Percentiles rank a stretch among this genome's conserved stretches.
phyloP scores from a whole-genome alignment of 768 basidiomycete species.

The Xerocomus brunneocitrinus region DNA sequence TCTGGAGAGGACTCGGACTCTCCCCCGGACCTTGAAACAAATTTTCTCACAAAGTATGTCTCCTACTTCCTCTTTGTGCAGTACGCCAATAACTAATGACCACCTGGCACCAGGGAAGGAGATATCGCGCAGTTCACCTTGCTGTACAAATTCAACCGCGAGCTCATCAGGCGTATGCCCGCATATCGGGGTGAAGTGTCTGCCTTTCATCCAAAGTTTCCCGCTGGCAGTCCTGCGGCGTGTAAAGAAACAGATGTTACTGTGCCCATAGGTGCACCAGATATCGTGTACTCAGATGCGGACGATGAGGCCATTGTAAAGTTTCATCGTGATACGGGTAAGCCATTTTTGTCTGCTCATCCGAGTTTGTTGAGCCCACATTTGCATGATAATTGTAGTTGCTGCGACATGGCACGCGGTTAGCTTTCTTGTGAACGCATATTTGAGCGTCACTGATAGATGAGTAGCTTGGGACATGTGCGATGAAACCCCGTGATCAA shows the following conservation, averaged over 20 bases:
- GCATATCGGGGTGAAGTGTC: slow-evolving; percentile 12
- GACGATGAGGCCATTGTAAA: slow-evolving; percentile 32
- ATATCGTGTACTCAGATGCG: slow-evolving; percentile 30
- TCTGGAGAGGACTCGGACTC: slow-evolving; percentile 39
- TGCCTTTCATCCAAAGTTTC: slow-evolving; percentile 22
- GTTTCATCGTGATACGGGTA: slow-evolving; percentile 13
- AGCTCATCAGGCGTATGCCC: slow-evolving; percentile 50
- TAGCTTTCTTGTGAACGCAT: neutral
- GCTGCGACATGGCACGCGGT: neutral
- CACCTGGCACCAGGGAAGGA: slow-evolving; percentile 8
- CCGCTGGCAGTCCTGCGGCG: slow-evolving; percentile 22
- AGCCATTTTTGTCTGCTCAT: no score
- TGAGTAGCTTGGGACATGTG: slow-evolving; percentile 58
- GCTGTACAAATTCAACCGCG: slow-evolving; percentile 50
- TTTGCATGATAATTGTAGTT: neutral
- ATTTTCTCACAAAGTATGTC: slow-evolving; percentile 41
- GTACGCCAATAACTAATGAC: neutral
- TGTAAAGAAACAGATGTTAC: slow-evolving; percentile 18
- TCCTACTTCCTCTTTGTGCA: neutral
- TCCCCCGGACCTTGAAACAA: slow-evolving; percentile 40
- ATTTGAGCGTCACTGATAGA: neutral
- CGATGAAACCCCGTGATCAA: slow-evolving; percentile 58
- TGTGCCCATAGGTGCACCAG: slow-evolving; percentile 21
- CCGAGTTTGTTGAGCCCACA: neutral
- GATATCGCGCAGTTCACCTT: slow-evolving; percentile 47